Evolutionary conservation across 192 early-diverging fungal species (phyloP).

Genomic region (Podila clonocystis): DNA sequence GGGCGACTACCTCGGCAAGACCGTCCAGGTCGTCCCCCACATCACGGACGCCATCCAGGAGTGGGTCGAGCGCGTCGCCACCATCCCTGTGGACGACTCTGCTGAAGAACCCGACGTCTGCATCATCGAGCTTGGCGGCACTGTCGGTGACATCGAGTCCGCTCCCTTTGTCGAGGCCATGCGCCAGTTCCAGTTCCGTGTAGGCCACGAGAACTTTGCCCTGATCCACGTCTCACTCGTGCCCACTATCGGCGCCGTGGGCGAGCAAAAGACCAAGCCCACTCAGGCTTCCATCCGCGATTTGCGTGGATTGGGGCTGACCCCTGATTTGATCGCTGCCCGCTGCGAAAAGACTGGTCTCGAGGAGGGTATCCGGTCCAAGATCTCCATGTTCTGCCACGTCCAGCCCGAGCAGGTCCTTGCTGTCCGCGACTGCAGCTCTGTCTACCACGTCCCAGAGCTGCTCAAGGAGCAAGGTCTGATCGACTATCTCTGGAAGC

Average conservation of each 20-base stretch:
- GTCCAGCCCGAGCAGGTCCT: constrained; percentile 89
- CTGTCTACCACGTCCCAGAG: constrained; percentile 65
- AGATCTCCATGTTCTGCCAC: constrained; percentile 99
- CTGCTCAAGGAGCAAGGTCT: constrained; percentile 41
- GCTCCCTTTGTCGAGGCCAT: constrained; percentile 99
- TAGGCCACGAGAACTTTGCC: constrained; percentile 98
- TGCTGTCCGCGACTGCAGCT: constrained; percentile 94
- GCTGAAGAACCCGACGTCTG: constrained; percentile 93
- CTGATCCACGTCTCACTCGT: constrained; percentile 97
- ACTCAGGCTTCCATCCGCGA: constrained; percentile 94
- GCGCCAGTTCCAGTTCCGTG: constrained; percentile 99
- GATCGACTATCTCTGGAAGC: constrained; percentile 42
- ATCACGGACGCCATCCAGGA: constrained; percentile 98
- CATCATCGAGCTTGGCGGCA: constrained; percentile 98
- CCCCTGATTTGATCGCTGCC: constrained; percentile 81
- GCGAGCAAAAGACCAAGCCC: constrained; percentile 99
- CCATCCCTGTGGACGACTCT: constrained; percentile 84
- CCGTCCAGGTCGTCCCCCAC: constrained; percentile 99
- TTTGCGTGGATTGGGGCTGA: constrained; percentile 90
- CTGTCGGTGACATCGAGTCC: constrained; percentile 99
- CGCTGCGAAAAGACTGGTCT: constrained; percentile 64
- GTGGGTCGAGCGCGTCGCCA: constrained; percentile 96
- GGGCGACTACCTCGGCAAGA: constrained; percentile 98
- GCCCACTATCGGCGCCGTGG: constrained; percentile 93
- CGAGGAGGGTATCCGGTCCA: constrained; percentile 83